Percentiles rank a stretch among this genome's conserved stretches.
phyloP scores from a whole-genome alignment of 2,329 filamentous ascomycete species.

The Alternaria atra region DNA sequence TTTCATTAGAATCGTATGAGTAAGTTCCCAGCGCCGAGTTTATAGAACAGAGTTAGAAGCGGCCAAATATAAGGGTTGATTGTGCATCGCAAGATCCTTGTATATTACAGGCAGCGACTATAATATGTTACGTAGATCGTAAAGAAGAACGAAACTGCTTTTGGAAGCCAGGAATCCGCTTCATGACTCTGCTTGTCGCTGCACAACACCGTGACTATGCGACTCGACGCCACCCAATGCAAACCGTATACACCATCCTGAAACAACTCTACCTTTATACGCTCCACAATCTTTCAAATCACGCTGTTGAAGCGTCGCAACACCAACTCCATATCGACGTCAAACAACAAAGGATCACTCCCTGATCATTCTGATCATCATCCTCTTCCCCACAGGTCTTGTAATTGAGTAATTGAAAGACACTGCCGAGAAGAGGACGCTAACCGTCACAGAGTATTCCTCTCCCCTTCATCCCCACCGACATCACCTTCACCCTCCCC shows the following conservation, averaged over 20 bases:
- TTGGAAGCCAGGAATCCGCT: background rate
- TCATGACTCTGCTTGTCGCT: background rate
- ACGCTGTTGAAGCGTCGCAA: conserved; percentile 1
- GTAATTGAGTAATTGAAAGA: conserved; percentile 35
- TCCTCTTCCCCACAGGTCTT: conserved; percentile 40
- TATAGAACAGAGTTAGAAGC: background rate
- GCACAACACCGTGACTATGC: conserved; percentile 3
- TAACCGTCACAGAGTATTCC: conserved; percentile 35
- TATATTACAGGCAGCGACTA: background rate
- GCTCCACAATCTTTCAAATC: background rate
- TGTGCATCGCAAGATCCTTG: background rate
- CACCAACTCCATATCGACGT: background rate
- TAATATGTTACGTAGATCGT: background rate
- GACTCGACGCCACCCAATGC: conserved; percentile 3
- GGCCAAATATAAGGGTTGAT: background rate
- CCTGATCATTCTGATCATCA: conserved; percentile 3
- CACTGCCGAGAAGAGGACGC: conserved; percentile 29
- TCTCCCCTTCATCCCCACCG: background rate
- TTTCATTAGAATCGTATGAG: background rate
- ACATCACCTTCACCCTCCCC: conserved; percentile 9
- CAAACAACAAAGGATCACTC: background rate
- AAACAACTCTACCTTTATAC: background rate
- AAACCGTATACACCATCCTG: background rate
- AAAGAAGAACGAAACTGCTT: background rate
- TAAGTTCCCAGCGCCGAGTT: background rate